Conservation (phyloP, 176 grass and related monocot species). For the Pontederia paniculata region DNA sequence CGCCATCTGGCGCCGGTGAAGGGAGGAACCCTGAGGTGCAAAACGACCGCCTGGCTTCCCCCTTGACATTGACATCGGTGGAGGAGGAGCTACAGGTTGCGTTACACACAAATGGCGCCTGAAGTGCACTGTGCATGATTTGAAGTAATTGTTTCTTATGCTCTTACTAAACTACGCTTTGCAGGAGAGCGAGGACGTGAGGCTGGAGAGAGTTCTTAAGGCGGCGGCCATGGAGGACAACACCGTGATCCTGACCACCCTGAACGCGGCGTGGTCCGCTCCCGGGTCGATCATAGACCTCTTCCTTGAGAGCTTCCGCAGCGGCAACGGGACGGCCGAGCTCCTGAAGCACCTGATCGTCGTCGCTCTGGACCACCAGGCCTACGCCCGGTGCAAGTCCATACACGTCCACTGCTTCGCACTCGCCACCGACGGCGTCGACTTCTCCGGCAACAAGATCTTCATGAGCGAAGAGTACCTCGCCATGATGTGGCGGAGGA, state of each 20-base stretch:
- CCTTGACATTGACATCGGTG: no score
- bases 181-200: no score
- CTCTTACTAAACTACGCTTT: no score
- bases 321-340: conserved; percentile 16
- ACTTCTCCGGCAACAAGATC: conserved; percentile 19
- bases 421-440: background rate
- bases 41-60: no score
- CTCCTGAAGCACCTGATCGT: conserved; percentile 23
- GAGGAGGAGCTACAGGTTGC: no score
- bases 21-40: no score
- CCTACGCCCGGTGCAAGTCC: conserved; percentile 14
- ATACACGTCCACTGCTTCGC: conserved; percentile 23
- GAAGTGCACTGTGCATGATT: no score
- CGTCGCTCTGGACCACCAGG: conserved; percentile 9
- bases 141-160: no score
- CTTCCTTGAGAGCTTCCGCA: conserved; percentile 23
- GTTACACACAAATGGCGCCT: no score
- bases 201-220: no score
- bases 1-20: no score
- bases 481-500: conserved; percentile 47
- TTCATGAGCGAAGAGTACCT: conserved; percentile 39
- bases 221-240: conserved; percentile 18
- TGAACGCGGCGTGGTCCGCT: conserved; percentile 17
- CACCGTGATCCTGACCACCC: conserved; percentile 23
- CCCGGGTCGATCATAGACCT: conserved; percentile 14